Evolutionary conservation across 257 asterid genomes (phyloP), one percentile per base, ranked within the genome.

Genomic region (Solanum acaule): DNA sequence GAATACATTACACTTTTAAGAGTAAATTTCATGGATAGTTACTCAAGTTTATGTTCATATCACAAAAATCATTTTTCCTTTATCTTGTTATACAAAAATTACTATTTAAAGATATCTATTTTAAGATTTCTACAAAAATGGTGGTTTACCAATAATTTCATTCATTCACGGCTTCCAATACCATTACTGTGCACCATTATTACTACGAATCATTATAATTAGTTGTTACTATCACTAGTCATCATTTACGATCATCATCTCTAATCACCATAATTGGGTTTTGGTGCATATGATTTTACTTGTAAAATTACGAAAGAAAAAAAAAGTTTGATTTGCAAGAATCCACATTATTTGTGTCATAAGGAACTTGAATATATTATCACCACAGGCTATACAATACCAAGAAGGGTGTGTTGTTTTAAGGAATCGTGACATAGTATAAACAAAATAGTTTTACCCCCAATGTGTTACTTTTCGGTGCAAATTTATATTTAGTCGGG

Each of bases 231-330:
- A 20, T 7, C 29, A 9, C 12, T 22, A 2, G 0, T 23, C 11
- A 61, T 61, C 25, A 8, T 8, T 59, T 59, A 56, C 10, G 0
- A 20, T 59, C 11, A 59, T 20, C 14, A 23, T 61, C 70, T 4
- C 29, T 9, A 9, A 9, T 6, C 3, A 61, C 6, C 14, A 9
- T 61, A 22, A 56, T 75, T 92, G 23, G 95, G 91, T 81, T 95
- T 96, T 46, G 96, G 95, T 20, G 90, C 90, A 29, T 92, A 87
- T 44, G 97, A 88, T 88, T 87, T 89, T 44, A 92, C 95, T 98
- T 95, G 92, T 31, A 86, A 31, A 3, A 59, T 87, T 15, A 29
- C 6, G 12, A 9, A 61, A 61, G 29, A 61, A 22, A 61, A 59
- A 49, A 22, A 23, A 3, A 61, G 29, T n/a, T 61, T 61, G 68